Evolutionary conservation across 1,284 basidiomycete species (phyloP).

Genomic region (Malassezia globosa): DNA sequence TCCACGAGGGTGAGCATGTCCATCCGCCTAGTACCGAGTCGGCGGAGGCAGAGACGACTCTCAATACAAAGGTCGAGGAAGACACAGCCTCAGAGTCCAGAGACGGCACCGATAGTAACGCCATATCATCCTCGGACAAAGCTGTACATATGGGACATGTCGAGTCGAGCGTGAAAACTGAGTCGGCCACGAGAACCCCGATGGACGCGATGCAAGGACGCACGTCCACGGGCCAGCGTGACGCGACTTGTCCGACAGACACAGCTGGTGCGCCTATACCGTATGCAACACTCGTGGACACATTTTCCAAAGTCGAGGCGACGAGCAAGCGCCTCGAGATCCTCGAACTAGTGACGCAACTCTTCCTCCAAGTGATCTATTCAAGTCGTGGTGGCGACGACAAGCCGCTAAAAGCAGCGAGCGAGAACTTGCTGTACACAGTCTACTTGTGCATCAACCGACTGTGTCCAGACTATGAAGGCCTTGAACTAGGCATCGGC

Average conservation of each 20-base stretch:
- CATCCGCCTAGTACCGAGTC: too few relatives aligned
- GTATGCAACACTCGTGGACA: conserved; percentile 78
- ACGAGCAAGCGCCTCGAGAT: conserved; percentile 96
- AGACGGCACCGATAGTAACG: too few relatives aligned
- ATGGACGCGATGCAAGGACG: neutral
- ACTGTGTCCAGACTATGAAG: conserved; percentile 89
- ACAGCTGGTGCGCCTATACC: conserved; percentile 53
- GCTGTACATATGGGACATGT: too few relatives aligned
- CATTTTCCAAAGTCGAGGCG: conserved; percentile 79
- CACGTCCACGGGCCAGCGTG: neutral
- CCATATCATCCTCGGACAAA: too few relatives aligned
- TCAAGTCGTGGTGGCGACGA: conserved; percentile 53
- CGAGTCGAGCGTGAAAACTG: too few relatives aligned
- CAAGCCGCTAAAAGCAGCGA: conserved; percentile 2
- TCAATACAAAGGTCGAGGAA: too few relatives aligned
- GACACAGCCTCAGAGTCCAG: too few relatives aligned
- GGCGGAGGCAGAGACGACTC: too few relatives aligned
- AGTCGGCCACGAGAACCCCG: neutral
- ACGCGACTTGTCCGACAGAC: neutral
- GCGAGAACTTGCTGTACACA: conserved; percentile 64
- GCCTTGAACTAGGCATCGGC: conserved; percentile 90
- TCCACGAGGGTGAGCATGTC: too few relatives aligned
- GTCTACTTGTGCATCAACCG: conserved; percentile 96
- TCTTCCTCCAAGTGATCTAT: conserved; percentile 78
- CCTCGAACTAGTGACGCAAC: conserved; percentile 71